Evolutionary conservation across 129 eudicot genomes (phyloP), one percentile per base, ranked within the genome.

Genomic region (Centaurea solstitialis): DNA sequence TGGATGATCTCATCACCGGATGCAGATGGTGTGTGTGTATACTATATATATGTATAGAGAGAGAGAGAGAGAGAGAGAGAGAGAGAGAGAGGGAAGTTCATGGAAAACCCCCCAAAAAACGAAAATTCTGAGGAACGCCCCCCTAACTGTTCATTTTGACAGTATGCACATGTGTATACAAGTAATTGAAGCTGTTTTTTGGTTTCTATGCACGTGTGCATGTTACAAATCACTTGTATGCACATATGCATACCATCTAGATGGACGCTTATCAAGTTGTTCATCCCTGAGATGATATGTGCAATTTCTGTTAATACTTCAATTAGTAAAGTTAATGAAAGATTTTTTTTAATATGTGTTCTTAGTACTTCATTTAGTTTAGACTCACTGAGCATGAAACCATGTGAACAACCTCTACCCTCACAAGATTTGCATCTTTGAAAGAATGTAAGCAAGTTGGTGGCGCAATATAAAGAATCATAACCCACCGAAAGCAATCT

Each of bases 401-500:
- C 21, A 70, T 72, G n/a, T 66, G 71, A 78, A 68, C 47, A 62
- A 80, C 70, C 64, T 33, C 59, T 45, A 23, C 23, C 11, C 72
- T 64, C 65, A 68, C 78, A 84, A 66, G 37, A 76, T 82, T 82
- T 82, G 33, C 68, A 59, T 83, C 78, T 57, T 72, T 66, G 50
- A 72, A 68, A 6, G 75, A 78, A 38, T 73, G 50, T 43, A 6
- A 76, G 62, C 77, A 81, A 87, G 84, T 85, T 87, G 89, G 83
- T 83, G 80, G 74, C 59, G 78, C 86, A 77, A 71, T 64, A 72
- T 65, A 77, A 64, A 79, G 87, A 90, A 87, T 90, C 89, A 67
- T 37, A 62, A 47, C 86, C 81, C 88, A 87, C 89, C 78, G 76
- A 87, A 87, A 80, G 86, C 80, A 72, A 70, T 84, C 85, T 74